Evolutionary conservation across 768 basidiomycete species (phyloP), one percentile per base, ranked within the genome.

Genomic region (Suillus lakei): DNA sequence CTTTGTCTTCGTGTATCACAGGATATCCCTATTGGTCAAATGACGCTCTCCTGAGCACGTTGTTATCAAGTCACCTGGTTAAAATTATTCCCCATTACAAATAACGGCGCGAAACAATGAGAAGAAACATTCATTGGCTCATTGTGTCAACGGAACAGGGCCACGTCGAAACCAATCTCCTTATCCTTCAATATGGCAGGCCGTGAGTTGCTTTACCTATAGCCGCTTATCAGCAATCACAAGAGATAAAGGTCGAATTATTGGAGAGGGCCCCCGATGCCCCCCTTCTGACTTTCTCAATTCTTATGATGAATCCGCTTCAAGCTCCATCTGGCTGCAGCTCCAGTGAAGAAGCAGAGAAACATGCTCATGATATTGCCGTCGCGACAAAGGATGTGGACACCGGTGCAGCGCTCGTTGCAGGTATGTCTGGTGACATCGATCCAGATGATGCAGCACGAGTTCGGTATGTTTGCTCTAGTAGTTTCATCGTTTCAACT

Each of bases 351-450:
- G 34, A 56, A 38, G 23, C 8, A 56, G 63, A 66, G 21, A 46
- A 50, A 15, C 66, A 75, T 67, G 65, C n/a, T n/a, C 74, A 72
- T 5, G 66, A 66, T 4, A 23, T 76, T 15, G 23, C 58, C 6
- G 76, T 85, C 15, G 81, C 83, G 5, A 76, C 79, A 53, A 81
- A 77, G 64, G 82, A 87, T 61, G 81, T 89, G 6, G 90, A 91
- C 70, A 87, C 88, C 4, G 90, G 83, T 30, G 90, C 89, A 32
- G 82, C 83, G 67, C 76, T 91, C 32, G 82, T 82, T 18, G 81
- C 84, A 13, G 84, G 84, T 10, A 72, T 81, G 15, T 72, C 79
- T 4, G 71, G 53, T 9, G 78, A 78, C 38, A 67, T 91, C 38
- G 86, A 88, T 65, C 85, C 86, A 4, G 77, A 65, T 5, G 89